Evolutionary conservation across 148 eudicot genomes (phyloP), one percentile per base, ranked within the genome.

Genomic region (Chenopodium formosanum): DNA sequence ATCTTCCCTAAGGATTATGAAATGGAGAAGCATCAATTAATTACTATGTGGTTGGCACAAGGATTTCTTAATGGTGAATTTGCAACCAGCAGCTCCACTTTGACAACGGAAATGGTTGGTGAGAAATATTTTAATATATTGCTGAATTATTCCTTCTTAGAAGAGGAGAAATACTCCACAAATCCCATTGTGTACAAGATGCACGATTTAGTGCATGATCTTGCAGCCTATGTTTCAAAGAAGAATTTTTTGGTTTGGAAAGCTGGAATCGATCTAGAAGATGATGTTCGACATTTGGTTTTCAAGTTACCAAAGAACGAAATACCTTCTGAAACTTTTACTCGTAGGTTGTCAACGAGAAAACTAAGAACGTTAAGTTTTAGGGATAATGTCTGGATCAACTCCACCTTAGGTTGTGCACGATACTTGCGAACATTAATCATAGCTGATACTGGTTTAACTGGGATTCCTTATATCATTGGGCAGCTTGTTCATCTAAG

Each of bases 151-250:
- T 75, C 77, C 2, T 76, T 84, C 50, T 63, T 84, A 10, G 27
- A 74, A 25, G 58, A 20, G 40, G 56, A 11, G 12, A 14, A 19
- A 40, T 20, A 1, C 4, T 9, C 29, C 29, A 0, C 0, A 20
- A 1, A 16, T 40, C 23, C 12, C 4, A 25, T 47, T 9, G 1
- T 19, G 47, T 20, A 64, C 50, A 68, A 0, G 19, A 76, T 82
- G 84, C 76, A 69, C 1, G 70, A 82, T 44, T 76, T 82, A 68
- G 70, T 82, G 47, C 67, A 76, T 82, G 80, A 82, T 81, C 79
- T 81, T 16, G 79, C 79, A 14, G 14, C 4, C 23, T 53, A 75
- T 3, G 37, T 34, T 34, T 52, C 10, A 0, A 7, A 47, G 50
- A 34, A 34, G 37, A 0, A 34, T 34, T 34, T 34, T 2, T 34